Evolutionary conservation across 1,139 yeast species (phyloP).

Genomic region (Zygoascus hellenicus): DNA sequence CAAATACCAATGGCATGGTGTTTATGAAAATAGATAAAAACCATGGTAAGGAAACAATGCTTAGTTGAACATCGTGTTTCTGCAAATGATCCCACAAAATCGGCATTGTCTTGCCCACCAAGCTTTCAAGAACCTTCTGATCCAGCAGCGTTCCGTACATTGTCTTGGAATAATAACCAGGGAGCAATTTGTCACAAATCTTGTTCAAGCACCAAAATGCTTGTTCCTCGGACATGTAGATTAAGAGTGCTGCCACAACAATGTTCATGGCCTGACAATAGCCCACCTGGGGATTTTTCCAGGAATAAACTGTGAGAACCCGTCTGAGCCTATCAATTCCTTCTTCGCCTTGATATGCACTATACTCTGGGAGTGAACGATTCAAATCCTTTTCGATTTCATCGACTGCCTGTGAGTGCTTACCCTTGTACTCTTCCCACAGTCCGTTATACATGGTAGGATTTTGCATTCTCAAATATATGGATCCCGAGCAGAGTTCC

Average conservation of each 20-base stretch:
- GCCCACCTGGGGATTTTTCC: constrained; percentile 97
- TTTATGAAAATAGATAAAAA: constrained; percentile 83
- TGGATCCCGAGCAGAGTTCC: constrained; percentile 89
- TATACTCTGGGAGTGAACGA: constrained; percentile 90
- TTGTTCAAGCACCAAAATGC: constrained; percentile 89
- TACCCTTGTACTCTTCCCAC: constrained; percentile 54
- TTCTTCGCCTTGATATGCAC: constrained; percentile 81
- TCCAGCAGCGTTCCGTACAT: constrained; percentile 97
- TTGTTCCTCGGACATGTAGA: constrained; percentile 94
- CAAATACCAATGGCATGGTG: constrained; percentile 91
- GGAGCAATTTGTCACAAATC: constrained; percentile 80
- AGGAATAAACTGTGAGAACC: constrained; percentile 88
- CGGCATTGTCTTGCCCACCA: constrained; percentile 89
- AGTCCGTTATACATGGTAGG: constrained; percentile 54
- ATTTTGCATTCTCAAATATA: constrained; percentile 63
- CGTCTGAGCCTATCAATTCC: constrained; percentile 82
- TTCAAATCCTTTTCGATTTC: constrained; percentile 96
- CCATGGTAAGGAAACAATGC: constrained; percentile 96
- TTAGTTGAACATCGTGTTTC: constrained; percentile 80
- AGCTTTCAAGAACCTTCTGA: constrained; percentile 86
- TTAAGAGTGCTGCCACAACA: constrained; percentile 87
- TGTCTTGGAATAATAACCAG: constrained; percentile 94
- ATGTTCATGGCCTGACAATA: constrained; percentile 99
- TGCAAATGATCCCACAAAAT: constrained; percentile 76
- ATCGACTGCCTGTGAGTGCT: constrained; percentile 77